Conservation (phyloP, 148 eudicot species). For the Rhododendron simsii region DNA sequence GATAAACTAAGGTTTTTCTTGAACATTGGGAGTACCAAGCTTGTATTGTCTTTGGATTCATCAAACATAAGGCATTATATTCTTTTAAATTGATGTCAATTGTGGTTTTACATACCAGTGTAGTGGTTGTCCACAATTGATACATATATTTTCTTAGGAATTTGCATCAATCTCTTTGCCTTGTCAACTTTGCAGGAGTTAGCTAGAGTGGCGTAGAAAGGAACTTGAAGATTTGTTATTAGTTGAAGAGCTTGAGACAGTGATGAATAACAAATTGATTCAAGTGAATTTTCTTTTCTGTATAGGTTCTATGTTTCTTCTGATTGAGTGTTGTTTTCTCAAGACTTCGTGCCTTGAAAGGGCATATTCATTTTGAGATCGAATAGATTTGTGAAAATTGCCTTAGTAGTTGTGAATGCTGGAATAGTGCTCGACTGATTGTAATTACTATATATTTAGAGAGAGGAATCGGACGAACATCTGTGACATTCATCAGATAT, state of each 20-base stretch:
- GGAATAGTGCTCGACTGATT: not conserved
- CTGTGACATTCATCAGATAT: not conserved
- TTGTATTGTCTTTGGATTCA: not conserved
- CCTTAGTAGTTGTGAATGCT: not conserved
- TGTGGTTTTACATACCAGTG: not conserved
- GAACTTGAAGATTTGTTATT: constrained; percentile 83
- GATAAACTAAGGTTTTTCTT: not conserved
- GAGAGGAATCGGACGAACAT: not conserved
- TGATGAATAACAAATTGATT: no score
- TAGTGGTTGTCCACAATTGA: not conserved
- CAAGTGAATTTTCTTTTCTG: not conserved
- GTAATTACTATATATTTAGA: not conserved
- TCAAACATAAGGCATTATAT: not conserved
- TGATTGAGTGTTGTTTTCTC: not conserved
- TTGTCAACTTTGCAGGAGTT: constrained; percentile 51
- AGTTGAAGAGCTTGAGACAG: constrained; percentile 16
- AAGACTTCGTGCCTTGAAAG: not conserved
- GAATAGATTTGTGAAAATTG: not conserved
- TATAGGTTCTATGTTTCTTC: not conserved
- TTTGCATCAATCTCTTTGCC: not conserved
- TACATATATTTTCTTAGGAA: not conserved
- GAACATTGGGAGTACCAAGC: not conserved
- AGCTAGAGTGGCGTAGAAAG: constrained; percentile 38
- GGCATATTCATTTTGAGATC: not conserved
- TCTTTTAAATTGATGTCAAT: not conserved